Percentiles rank a stretch among this genome's conserved stretches.
Evolutionary conservation across 768 basidiomycete species (phyloP).

Genomic region (Phylloporus sp.): DNA sequence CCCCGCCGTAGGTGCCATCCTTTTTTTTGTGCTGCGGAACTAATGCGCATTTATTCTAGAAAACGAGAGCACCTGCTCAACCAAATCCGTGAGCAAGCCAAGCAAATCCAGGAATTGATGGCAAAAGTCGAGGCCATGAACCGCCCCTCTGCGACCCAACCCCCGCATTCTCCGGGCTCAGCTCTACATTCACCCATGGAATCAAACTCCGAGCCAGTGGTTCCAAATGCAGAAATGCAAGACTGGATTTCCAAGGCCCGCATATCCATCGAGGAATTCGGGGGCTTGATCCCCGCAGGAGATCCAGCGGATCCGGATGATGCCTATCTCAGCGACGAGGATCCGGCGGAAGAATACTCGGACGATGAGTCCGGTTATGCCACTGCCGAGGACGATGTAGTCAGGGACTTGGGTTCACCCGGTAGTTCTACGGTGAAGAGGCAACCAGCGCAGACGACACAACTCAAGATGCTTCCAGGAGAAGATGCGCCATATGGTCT

Average conservation of each 20-base stretch:
- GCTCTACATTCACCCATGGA: constrained; percentile 26
- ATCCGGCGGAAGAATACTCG: constrained; percentile 27
- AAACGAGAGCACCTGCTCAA: constrained; percentile 78
- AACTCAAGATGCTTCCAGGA: constrained; percentile 51
- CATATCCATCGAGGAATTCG: constrained; percentile 63
- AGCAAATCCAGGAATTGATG: constrained; percentile 69
- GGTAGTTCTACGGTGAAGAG: constrained; percentile 36
- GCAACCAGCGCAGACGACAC: constrained; percentile 35
- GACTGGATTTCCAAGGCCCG: constrained; percentile 77
- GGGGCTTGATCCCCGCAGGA: constrained; percentile 58
- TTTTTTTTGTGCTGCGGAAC: not conserved
- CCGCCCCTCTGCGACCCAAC: constrained; percentile 27
- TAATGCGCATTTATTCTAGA: constrained; percentile 32
- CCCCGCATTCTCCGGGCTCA: constrained; percentile 32
- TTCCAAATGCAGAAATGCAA: constrained; percentile 52
- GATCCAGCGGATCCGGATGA: constrained; percentile 49
- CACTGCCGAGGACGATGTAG: constrained; percentile 21
- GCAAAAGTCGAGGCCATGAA: constrained; percentile 53
- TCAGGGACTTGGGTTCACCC: constrained; percentile 27
- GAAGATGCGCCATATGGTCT: constrained; percentile 69
- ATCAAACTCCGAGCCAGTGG: constrained; percentile 24
- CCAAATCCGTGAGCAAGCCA: constrained; percentile 69
- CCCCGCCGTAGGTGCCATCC: constrained; percentile 59
- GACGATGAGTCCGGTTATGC: constrained; percentile 35
- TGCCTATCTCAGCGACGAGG: constrained; percentile 34